Conservation (phyloP, 2,329 filamentous ascomycete genomes). For the Arachnomyces sp. region DNA sequence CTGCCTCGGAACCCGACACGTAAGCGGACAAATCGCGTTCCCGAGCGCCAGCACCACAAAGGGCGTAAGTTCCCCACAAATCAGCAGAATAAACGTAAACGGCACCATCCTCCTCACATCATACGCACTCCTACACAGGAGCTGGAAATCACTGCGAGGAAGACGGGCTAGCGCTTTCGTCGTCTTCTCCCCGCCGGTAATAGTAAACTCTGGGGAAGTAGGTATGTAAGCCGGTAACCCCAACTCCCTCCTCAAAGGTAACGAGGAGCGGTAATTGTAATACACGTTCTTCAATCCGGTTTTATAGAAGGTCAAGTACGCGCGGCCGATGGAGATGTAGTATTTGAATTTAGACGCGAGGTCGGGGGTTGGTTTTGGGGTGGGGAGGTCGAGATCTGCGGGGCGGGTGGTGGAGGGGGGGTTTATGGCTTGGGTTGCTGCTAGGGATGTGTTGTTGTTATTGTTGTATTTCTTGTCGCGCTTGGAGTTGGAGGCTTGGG, state of each 20-base stretch:
- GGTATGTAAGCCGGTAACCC: constrained; percentile 27
- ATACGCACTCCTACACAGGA: constrained; percentile 57
- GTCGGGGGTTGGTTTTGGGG: constrained; percentile 38
- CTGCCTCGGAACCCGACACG: constrained; percentile 76
- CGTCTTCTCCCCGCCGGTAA: neutral
- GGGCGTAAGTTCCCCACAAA: constrained; percentile 82
- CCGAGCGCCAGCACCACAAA: constrained; percentile 64
- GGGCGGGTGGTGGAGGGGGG: constrained; percentile 66
- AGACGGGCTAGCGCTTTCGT: constrained; percentile 19
- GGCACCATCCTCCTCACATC: constrained; percentile 71
- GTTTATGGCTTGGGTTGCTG: constrained; percentile 46
- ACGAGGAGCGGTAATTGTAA: constrained; percentile 47
- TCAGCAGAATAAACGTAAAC: constrained; percentile 64
- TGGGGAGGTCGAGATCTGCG: constrained; percentile 57
- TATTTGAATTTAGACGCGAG: constrained; percentile 28
- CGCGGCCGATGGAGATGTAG: constrained; percentile 52
- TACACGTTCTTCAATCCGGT: constrained; percentile 67
- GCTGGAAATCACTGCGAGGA: constrained; percentile 61
- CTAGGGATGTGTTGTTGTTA: neutral
- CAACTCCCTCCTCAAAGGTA: constrained; percentile 24
- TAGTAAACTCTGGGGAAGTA: constrained; percentile 15
- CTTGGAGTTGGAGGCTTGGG: neutral
- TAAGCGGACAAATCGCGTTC: constrained; percentile 62
- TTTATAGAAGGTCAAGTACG: constrained; percentile 83
- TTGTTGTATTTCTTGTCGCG: neutral